Percentiles rank a stretch among this genome's conserved stretches.
Conservation (phyloP, 2,329 filamentous ascomycete genomes). For the Botrytis hyacinthi region DNA sequence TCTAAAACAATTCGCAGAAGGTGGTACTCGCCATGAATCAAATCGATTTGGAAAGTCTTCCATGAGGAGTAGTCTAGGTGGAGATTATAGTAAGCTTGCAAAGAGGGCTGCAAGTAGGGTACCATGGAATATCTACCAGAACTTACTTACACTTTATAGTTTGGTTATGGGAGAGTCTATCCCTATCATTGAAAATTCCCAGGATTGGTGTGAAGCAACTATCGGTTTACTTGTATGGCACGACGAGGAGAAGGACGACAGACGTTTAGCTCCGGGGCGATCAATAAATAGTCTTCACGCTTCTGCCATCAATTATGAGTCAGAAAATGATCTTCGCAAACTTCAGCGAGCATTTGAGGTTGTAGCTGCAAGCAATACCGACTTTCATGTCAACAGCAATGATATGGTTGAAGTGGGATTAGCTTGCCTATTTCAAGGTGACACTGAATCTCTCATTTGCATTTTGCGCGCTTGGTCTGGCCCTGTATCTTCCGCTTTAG, state of each 20-base stretch:
- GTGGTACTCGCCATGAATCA: slow-evolving; percentile 41
- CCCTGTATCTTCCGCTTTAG: slow-evolving; percentile 71
- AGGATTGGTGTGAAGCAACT: slow-evolving; percentile 91
- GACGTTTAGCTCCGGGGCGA: slow-evolving; percentile 32
- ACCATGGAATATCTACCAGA: slow-evolving; percentile 88
- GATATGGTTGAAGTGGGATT: slow-evolving; percentile 77
- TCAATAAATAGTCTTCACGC: slow-evolving; percentile 31
- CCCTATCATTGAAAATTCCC: slow-evolving; percentile 71
- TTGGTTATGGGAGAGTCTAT: slow-evolving; percentile 74
- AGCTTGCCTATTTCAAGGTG: slow-evolving; percentile 79
- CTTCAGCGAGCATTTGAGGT: slow-evolving; percentile 67
- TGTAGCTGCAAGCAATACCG: slow-evolving; percentile 62
- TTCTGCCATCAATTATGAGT: slow-evolving; percentile 45
- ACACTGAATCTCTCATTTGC: slow-evolving; percentile 71
- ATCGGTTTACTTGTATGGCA: slow-evolving; percentile 86
- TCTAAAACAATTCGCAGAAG: slow-evolving; percentile 77
- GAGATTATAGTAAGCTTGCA: slow-evolving; percentile 65
- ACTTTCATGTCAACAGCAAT: slow-evolving; percentile 74
- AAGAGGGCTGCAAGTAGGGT: slow-evolving; percentile 79
- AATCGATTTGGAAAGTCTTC: slow-evolving; percentile 43
- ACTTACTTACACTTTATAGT: slow-evolving; percentile 74
- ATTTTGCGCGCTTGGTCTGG: slow-evolving; percentile 79
- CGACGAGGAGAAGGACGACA: slow-evolving; percentile 70
- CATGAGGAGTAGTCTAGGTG: slow-evolving; percentile 48
- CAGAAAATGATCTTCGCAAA: slow-evolving; percentile 70